phyloP scores from a whole-genome alignment of 2,329 filamentous ascomycete species.

The Pestalotiopsis fici region DNA sequence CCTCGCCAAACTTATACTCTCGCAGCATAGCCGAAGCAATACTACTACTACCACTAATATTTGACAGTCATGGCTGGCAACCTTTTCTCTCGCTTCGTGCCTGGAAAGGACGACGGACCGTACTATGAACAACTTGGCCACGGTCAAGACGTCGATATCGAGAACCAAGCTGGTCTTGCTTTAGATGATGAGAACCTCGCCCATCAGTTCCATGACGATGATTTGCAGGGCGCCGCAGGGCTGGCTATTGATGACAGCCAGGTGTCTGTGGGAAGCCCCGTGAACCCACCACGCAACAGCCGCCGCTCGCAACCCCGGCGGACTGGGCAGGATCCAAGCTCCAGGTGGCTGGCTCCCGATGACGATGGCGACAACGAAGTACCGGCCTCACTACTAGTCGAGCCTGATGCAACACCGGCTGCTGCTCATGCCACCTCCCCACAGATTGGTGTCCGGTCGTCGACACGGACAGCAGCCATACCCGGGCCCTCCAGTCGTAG shows the following conservation, averaged over 20 bases:
- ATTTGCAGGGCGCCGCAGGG: constrained; percentile 43
- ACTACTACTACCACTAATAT: no score
- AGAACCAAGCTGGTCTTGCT: constrained; percentile 41
- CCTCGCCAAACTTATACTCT: not conserved
- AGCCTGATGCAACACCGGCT: constrained; percentile 36
- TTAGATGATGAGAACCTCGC: constrained; percentile 56
- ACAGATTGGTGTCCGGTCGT: constrained; percentile 23
- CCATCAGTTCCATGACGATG: constrained; percentile 51
- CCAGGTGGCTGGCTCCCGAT: constrained; percentile 31
- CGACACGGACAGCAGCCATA: constrained; percentile 22
- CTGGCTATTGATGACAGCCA: constrained; percentile 48
- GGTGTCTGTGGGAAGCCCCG: constrained; percentile 40
- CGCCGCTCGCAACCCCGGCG: constrained; percentile 12
- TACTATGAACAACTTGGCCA: constrained; percentile 53
- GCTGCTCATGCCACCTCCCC: constrained; percentile 23
- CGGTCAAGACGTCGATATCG: constrained; percentile 41
- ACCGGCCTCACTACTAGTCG: constrained; percentile 63
- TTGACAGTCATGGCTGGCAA: constrained; percentile 45
- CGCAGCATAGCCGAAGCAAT: not conserved
- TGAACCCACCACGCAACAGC: constrained; percentile 16
- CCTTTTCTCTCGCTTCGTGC: constrained; percentile 46
- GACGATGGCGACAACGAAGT: constrained; percentile 57
- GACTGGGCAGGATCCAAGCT: constrained; percentile 16
- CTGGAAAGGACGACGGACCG: constrained; percentile 37
- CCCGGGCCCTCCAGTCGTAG: constrained; percentile 45